phyloP scores from a whole-genome alignment of 2,329 filamentous ascomycete genomes.

The Didymella pomorum region DNA sequence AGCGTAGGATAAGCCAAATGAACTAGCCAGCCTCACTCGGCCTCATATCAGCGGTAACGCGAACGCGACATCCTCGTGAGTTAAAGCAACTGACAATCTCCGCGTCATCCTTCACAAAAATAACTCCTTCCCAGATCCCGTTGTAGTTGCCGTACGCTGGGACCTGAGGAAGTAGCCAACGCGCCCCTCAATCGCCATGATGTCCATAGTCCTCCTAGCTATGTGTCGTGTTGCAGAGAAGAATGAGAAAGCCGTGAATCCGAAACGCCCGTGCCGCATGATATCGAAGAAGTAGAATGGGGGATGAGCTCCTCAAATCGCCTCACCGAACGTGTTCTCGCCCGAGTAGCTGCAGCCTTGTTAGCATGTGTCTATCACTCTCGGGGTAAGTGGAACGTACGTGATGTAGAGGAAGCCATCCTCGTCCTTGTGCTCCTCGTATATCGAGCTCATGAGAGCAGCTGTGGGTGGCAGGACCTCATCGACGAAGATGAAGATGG shows the following conservation, averaged over 20 bases:
- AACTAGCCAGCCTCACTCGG: conserved; percentile 13
- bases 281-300: conserved; percentile 29
- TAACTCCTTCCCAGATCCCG: not conserved
- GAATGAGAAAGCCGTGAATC: conserved; percentile 35
- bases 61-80: not conserved
- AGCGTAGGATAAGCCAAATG: conserved; percentile 25
- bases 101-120: not conserved
- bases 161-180: conserved; percentile 12
- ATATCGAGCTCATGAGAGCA: conserved; percentile 98
- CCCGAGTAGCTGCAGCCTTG: conserved; percentile 76
- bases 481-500: conserved; percentile 99
- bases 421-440: conserved; percentile 96
- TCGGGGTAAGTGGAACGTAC: conserved; percentile 57
- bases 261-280: conserved; percentile 42
- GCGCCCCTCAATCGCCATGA: conserved; percentile 22
- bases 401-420: conserved; percentile 98
- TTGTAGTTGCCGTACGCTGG: conserved; percentile 20
- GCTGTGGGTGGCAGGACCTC: conserved; percentile 96
- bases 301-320: conserved; percentile 40
- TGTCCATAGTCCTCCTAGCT: conserved; percentile 29
- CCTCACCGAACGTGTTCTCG: conserved; percentile 93
- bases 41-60: conserved; percentile 9
- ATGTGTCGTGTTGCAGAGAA: conserved; percentile 30
- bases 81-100: not conserved
- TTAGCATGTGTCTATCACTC: conserved; percentile 30